These are phyloP conservation scores for Panus rudis DNA, from an alignment of 768 basidiomycete species.

Conservation along the genomic window DNA sequence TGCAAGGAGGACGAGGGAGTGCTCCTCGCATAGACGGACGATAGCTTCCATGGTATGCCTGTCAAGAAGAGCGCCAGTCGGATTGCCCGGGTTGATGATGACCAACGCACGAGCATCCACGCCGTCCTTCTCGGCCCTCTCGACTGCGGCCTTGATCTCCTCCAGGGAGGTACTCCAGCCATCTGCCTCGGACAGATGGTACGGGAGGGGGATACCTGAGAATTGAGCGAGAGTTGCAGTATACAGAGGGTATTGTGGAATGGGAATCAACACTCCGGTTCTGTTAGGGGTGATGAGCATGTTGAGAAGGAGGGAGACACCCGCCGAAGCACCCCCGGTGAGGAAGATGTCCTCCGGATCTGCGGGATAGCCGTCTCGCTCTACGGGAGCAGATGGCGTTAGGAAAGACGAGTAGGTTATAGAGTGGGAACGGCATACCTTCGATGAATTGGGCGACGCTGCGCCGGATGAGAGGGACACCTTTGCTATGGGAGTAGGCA, in stretches of 20 bases:
- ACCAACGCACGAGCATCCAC: slow-evolving; percentile 77
- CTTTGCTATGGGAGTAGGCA: slow-evolving; percentile 94
- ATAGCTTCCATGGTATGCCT: slow-evolving; percentile 64
- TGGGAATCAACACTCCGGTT: slow-evolving; percentile 86
- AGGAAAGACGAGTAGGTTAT: not conserved
- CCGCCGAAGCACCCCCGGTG: slow-evolving; percentile 89
- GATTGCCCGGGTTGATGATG: slow-evolving; percentile 98
- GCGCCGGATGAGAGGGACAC: slow-evolving; percentile 80
- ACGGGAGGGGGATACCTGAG: slow-evolving; percentile 75
- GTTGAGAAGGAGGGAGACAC: slow-evolving; percentile 82
- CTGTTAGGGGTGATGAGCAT: slow-evolving; percentile 65
- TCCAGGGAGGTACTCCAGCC: slow-evolving; percentile 77
- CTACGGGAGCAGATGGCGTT: slow-evolving; percentile 31
- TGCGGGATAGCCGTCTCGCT: slow-evolving; percentile 84
- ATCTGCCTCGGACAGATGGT: slow-evolving; percentile 77
- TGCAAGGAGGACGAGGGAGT: slow-evolving; percentile 84
- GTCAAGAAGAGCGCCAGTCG: slow-evolving; percentile 83
- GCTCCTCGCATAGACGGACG: slow-evolving; percentile 77
- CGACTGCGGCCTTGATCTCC: slow-evolving; percentile 61
- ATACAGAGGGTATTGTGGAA: slow-evolving; percentile 97
- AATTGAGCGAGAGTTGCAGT: slow-evolving; percentile 89
- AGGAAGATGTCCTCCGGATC: slow-evolving; percentile 86
- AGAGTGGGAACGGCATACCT: slow-evolving; percentile 37
- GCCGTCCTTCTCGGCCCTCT: slow-evolving; percentile 55
- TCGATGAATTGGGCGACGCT: slow-evolving; percentile 86